These are phyloP conservation scores for Melaleuca alternifolia DNA, from an alignment of 345 rosid genomes.

Conservation along the genomic window DNA sequence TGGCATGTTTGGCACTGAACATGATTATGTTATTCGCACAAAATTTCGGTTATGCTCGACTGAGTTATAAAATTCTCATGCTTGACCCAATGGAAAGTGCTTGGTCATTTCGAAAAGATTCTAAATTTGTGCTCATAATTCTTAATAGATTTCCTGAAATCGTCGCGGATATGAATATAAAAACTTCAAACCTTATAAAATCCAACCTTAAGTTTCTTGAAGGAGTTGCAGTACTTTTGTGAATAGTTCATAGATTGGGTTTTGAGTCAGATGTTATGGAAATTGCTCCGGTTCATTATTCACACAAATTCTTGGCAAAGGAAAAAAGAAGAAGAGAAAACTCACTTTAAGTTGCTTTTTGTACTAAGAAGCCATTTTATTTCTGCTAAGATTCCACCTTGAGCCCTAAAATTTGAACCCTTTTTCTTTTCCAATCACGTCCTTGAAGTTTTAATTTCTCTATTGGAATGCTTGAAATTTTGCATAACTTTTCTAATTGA, in stretches of 20 bases:
- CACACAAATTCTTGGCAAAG: too few species aligned
- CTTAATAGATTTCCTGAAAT: not conserved
- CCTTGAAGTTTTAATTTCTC: not conserved
- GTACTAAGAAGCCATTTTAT: not conserved
- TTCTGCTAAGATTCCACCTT: not conserved
- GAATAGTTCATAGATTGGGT: not conserved
- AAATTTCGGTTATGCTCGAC: too few species aligned
- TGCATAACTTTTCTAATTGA: not conserved
- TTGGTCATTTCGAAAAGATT: not conserved
- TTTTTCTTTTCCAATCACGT: not conserved
- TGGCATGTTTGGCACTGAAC: not conserved
- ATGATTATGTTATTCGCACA: not conserved
- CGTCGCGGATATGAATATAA: not conserved
- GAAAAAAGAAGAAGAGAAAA: too few species aligned
- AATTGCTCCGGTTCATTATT: not conserved
- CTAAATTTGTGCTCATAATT: accelerated
- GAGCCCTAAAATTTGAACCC: not conserved
- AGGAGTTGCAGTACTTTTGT: not conserved
- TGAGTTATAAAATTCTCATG: not conserved
- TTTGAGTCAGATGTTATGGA: not conserved
- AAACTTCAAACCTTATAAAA: not conserved
- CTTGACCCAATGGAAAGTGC: too few species aligned
- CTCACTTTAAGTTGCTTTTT: not conserved
- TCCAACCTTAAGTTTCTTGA: not conserved
- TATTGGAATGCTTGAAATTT: not conserved